These are phyloP conservation scores for Phytophthora cactorum DNA, from an alignment of 352 stramenopile genomes.

Conservation along the genomic window DNA sequence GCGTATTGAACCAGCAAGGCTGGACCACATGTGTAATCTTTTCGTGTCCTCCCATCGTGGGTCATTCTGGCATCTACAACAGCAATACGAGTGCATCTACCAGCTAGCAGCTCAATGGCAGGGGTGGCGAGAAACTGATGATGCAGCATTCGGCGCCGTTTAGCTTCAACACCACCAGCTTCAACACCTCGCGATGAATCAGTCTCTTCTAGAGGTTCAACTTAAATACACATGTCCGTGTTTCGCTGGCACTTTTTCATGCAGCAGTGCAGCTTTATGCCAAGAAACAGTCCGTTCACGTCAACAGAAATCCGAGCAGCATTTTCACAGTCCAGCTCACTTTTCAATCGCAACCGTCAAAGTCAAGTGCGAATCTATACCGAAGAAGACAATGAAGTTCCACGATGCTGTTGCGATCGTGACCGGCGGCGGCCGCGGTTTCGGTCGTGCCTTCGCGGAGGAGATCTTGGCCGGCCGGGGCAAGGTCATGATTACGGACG, in stretches of 20 bases:
- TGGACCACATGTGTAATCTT: too few relatives aligned
- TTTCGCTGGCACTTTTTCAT: background rate
- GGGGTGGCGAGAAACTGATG: conserved; percentile 24
- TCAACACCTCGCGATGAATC: conserved; percentile 3
- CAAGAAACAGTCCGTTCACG: conserved; percentile 24
- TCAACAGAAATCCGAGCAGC: conserved; percentile 20
- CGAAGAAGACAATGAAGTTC: conserved; percentile 57
- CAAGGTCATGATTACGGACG: conserved; percentile 80
- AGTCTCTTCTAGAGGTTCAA: conserved; percentile 13
- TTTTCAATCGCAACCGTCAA: conserved; percentile 22
- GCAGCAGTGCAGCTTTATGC: conserved; percentile 3
- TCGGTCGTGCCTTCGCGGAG: conserved; percentile 71
- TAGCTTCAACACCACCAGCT: conserved; percentile 23
- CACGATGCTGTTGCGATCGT: conserved; percentile 68
- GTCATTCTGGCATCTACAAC: background rate
- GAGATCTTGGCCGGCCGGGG: conserved; percentile 55
- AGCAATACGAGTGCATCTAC: background rate
- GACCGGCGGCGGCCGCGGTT: conserved; percentile 70
- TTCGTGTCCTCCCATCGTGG: too few relatives aligned
- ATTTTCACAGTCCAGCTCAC: conserved; percentile 11
- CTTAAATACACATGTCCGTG: background rate
- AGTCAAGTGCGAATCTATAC: conserved; percentile 1
- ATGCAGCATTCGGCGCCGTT: conserved; percentile 16
- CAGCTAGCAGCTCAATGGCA: background rate
- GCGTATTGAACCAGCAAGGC: too few relatives aligned